Evolutionary conservation across 106 monocot species (phyloP), one percentile per base, ranked within the genome.

Genomic region (Chionographis japonica): DNA sequence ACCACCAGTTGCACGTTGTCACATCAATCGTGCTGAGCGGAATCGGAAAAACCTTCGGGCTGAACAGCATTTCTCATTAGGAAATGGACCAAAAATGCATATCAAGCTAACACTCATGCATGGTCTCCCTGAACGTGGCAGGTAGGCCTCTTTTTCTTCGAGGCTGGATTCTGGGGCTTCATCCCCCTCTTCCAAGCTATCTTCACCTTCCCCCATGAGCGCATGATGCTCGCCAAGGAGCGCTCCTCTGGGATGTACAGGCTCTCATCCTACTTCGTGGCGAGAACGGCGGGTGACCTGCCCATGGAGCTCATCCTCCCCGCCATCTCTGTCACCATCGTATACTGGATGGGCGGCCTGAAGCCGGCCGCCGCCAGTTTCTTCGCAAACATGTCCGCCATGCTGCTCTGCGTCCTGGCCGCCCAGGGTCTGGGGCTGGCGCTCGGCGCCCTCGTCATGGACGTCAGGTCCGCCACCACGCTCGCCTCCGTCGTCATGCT

Each of bases 251-350:
- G 88, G 16, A 88, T 84, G 88, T 88, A 88, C 68, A 61, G 81
- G 8, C 78, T 88, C 7, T 88, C 88, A 17, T 75, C 88, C 40
- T 88, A 88, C 78, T 88, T 84, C 78, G 38, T 69, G 52, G 80
- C 88, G 12, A 16, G 75, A 4, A 56, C 60, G 2, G 68, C 62
- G 3, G 72, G 72, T 0, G 88, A 88, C 60, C 75, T 88, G 54
- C 88, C 88, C 37, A 84, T 88, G 84, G 75, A 84, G 65, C 78
- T 88, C 50, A 37, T 73, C 65, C 74, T 88, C 42, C 88, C 88
- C 8, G 58, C 20, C 11, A 10, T 75, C 4, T 84, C 60, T 51
- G 27, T 63, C 20, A 73, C 75, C 19, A 64, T 66, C 4, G 77
- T 72, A n/a, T 88, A 88, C 66, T 88, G 80, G 80, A 81, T 88